Evolutionary conservation across 352 stramenopile genomes (phyloP).

Genomic region (Phytophthora pluvialis): DNA sequence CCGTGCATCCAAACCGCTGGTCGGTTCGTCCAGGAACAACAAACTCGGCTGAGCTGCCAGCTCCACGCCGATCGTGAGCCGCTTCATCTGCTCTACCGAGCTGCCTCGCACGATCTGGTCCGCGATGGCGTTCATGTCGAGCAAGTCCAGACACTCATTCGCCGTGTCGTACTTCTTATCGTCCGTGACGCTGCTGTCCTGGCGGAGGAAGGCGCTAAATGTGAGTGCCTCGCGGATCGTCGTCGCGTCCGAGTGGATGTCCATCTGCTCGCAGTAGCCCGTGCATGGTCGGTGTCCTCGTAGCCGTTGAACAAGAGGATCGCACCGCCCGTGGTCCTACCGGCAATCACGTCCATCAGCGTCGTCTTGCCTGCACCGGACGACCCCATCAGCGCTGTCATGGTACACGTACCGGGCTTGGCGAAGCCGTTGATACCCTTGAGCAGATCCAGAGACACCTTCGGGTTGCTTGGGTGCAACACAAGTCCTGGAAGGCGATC

Average conservation of each 20-base stretch:
- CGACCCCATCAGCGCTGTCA: constrained; percentile 90
- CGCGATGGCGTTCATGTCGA: constrained; percentile 43
- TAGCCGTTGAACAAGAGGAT: constrained; percentile 60
- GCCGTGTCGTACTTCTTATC: constrained; percentile 44
- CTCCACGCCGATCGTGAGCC: constrained; percentile 63
- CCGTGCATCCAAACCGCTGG: constrained; percentile 71
- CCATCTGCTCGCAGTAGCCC: constrained; percentile 83
- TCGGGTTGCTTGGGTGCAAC: constrained; percentile 51
- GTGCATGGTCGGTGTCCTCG: constrained; percentile 46
- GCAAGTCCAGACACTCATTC: constrained; percentile 40
- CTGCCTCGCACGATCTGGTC: constrained; percentile 47
- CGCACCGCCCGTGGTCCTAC: constrained; percentile 68
- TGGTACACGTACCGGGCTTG: constrained; percentile 50
- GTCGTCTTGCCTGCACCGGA: constrained; percentile 84
- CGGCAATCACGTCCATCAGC: constrained; percentile 92
- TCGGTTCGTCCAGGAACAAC: constrained; percentile 80
- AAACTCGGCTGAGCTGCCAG: constrained; percentile 80
- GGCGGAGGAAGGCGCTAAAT: constrained; percentile 86
- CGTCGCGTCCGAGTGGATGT: constrained; percentile 83
- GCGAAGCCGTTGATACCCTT: constrained; percentile 52
- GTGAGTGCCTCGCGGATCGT: constrained; percentile 90
- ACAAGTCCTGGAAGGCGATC: constrained; percentile 52
- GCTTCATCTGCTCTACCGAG: constrained; percentile 46
- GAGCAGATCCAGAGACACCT: constrained; percentile 66
- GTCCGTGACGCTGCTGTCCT: constrained; percentile 32